phyloP scores from a whole-genome alignment of 2,329 filamentous ascomycete genomes.

The Aureobasidium lini region DNA sequence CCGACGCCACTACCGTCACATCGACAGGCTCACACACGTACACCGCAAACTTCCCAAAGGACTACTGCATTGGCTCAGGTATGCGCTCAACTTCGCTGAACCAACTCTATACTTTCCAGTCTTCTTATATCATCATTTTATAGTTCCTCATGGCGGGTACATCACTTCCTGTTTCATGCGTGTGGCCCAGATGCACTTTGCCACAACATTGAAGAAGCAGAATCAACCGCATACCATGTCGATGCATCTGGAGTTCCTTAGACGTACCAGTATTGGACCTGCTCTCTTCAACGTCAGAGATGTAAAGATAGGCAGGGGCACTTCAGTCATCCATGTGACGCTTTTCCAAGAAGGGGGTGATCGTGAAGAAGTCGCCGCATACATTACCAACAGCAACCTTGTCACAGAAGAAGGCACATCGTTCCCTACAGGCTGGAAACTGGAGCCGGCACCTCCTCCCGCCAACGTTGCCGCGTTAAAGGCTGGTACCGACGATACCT shows the following conservation, averaged over 20 bases:
- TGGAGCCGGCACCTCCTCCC: constrained; percentile 38
- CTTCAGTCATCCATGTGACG: constrained; percentile 56
- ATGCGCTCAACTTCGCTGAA: constrained; percentile 15
- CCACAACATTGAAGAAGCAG: constrained; percentile 47
- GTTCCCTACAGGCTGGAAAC: constrained; percentile 47
- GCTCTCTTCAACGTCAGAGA: constrained; percentile 53
- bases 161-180: constrained; percentile 56
- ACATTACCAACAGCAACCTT: constrained; percentile 59
- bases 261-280: constrained; percentile 52
- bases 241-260: constrained; percentile 58
- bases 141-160: constrained; percentile 66
- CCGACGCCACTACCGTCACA: constrained; percentile 42
- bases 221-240: constrained; percentile 57
- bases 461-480: constrained; percentile 37
- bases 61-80: constrained; percentile 62
- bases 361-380: constrained; percentile 53
- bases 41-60: constrained; percentile 45
- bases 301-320: constrained; percentile 57
- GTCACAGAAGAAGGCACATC: constrained; percentile 50
- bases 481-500: constrained; percentile 40
- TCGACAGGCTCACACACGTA: constrained; percentile 51
- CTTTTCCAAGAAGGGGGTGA: constrained; percentile 41
- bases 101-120: not conserved
- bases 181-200: constrained; percentile 53
- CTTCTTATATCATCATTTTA: not conserved